phyloP scores from a whole-genome alignment of 495 filamentous ascomycete species.

The Rusavskia elegans region DNA sequence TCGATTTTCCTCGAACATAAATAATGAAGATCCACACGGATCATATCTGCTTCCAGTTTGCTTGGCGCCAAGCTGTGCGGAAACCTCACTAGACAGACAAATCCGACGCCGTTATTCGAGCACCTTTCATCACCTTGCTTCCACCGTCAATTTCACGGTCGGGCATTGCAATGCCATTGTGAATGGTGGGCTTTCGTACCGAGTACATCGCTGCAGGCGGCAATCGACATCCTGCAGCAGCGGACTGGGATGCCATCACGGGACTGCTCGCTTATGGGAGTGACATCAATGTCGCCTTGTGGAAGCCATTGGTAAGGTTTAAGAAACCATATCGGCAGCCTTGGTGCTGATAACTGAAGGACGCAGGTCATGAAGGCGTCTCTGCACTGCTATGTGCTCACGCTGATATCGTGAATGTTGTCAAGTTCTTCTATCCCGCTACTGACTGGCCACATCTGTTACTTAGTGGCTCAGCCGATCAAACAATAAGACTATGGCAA shows the following conservation, averaged over 20 bases:
- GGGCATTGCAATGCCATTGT: not conserved
- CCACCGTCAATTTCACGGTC: not conserved
- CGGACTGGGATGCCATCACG: conserved; percentile 66
- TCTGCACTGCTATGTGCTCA: conserved; percentile 63
- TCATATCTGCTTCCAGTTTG: too few species aligned
- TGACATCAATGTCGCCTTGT: conserved; percentile 74
- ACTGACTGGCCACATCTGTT: conserved; percentile 36
- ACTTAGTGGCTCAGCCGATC: conserved; percentile 70
- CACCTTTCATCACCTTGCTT: too few species aligned
- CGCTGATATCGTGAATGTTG: conserved; percentile 62
- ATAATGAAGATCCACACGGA: too few species aligned
- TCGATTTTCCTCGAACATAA: too few species aligned
- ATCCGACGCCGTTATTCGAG: too few species aligned
- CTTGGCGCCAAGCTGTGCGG: too few species aligned
- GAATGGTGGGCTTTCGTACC: conserved; percentile 29
- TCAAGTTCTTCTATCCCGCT: conserved; percentile 54
- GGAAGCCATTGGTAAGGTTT: conserved; percentile 60
- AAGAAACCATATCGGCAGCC: conserved; percentile 3
- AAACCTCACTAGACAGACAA: too few species aligned
- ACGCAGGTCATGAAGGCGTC: conserved; percentile 39
- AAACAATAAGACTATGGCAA: conserved; percentile 60
- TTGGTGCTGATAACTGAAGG: conserved; percentile 19
- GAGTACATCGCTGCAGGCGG: conserved; percentile 73
- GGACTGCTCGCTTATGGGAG: conserved; percentile 79
- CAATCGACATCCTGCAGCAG: conserved; percentile 75